Conservation (phyloP, 495 filamentous ascomycete species). For the Hypoxylon rickii region DNA sequence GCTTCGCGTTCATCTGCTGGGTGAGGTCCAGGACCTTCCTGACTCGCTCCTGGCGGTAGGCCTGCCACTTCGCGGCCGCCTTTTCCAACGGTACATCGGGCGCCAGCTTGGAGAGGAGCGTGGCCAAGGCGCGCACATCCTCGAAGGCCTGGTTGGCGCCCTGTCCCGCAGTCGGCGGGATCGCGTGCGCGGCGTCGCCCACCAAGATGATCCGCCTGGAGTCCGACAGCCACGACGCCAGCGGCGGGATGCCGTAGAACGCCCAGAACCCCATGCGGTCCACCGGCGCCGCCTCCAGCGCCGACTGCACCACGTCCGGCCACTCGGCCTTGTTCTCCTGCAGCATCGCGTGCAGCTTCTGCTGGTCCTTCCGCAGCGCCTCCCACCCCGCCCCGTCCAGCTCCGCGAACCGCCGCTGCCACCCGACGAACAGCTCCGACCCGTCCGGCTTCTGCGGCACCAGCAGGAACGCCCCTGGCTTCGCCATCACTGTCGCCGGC, state of each 20-base stretch:
- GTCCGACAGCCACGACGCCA: constrained; percentile 42
- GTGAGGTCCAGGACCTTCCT: constrained; percentile 29
- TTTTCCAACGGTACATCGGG: constrained; percentile 8
- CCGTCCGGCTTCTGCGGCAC: constrained; percentile 53
- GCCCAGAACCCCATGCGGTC: constrained; percentile 27
- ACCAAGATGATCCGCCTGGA: constrained; percentile 39
- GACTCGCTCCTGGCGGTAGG: constrained; percentile 23
- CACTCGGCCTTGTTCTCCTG: constrained; percentile 23
- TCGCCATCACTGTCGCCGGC: constrained; percentile 49
- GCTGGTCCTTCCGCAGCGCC: constrained; percentile 26
- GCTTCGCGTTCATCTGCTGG: constrained; percentile 24
- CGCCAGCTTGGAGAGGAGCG: constrained; percentile 21
- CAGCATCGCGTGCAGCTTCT: constrained; percentile 29
- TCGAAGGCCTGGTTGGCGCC: constrained; percentile 42
- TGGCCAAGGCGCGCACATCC: constrained; percentile 37
- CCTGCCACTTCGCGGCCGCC: constrained; percentile 26
- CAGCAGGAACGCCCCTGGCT: constrained; percentile 52
- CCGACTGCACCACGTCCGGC: constrained; percentile 27
- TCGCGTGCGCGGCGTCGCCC: constrained; percentile 52
- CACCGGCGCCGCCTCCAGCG: constrained; percentile 5
- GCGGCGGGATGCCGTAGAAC: constrained; percentile 16
- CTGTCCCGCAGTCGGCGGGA: constrained; percentile 45
- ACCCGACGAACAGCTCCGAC: constrained; percentile 49
- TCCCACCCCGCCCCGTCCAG: constrained; percentile 29
- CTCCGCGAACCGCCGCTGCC: constrained; percentile 36